These are phyloP conservation scores for Pelargonium exstipulatum DNA, from an alignment of 441 rosid species.

Conservation along the genomic window DNA sequence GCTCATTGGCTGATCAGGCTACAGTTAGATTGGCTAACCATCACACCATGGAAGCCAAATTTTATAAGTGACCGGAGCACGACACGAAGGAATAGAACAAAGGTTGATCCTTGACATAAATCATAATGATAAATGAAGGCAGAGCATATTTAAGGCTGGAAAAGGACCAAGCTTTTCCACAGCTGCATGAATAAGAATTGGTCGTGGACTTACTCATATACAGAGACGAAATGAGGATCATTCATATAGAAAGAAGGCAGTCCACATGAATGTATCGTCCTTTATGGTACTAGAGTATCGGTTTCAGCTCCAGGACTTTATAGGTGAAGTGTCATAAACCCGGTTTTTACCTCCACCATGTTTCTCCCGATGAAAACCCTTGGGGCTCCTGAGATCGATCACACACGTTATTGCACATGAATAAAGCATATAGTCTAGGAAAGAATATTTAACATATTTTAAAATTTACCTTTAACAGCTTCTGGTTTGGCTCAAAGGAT, in stretches of 20 bases:
- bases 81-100: slow-evolving; percentile 9
- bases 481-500: slow-evolving; percentile 75
- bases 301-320: slow-evolving; percentile 20
- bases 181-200: slow-evolving; percentile 14
- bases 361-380: slow-evolving; percentile 11
- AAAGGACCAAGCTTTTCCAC: slow-evolving; percentile 20
- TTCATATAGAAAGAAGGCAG: slow-evolving; percentile 10
- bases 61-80: slow-evolving; percentile 14
- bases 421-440: no score
- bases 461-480: slow-evolving; percentile 64
- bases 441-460: slow-evolving; percentile 23
- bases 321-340: slow-evolving; percentile 26
- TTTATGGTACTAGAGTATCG: slow-evolving; percentile 20
- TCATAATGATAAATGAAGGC: slow-evolving; percentile 12
- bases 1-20: slow-evolving; percentile 13
- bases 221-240: slow-evolving; percentile 7
- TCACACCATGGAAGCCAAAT: slow-evolving; percentile 17
- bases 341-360: slow-evolving; percentile 18
- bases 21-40: slow-evolving; percentile 12
- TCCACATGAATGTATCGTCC: slow-evolving; percentile 14
- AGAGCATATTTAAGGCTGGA: slow-evolving; percentile 17
- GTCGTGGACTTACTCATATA: slow-evolving; percentile 13
- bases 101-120: slow-evolving; percentile 18
- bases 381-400: slow-evolving; percentile 17
- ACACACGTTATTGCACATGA: not conserved